These are phyloP conservation scores for Carex pumila DNA, from an alignment of 176 grass and related monocot species.

Conservation along the genomic window DNA sequence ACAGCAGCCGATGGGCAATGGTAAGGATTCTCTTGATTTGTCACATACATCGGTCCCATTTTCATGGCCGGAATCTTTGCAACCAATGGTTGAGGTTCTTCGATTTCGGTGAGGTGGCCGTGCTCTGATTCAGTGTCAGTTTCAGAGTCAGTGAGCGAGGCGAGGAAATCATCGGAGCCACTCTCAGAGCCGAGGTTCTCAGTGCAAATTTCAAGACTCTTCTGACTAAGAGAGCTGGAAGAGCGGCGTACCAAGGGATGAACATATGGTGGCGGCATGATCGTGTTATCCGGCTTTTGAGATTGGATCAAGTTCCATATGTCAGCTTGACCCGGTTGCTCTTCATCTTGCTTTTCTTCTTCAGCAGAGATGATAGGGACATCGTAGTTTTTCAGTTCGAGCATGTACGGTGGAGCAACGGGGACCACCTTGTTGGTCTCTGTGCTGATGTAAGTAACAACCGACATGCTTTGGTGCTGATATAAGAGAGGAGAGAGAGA, in stretches of 20 bases:
- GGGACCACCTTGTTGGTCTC: neutral
- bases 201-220: slow-evolving; percentile 94
- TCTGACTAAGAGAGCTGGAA: slow-evolving; percentile 70
- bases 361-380: neutral
- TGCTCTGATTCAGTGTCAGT: neutral
- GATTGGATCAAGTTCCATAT: slow-evolving; percentile 75
- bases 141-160: slow-evolving; percentile 27
- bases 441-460: neutral
- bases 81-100: neutral
- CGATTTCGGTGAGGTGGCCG: neutral
- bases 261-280: slow-evolving; percentile 36
- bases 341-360: neutral
- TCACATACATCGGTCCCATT: neutral
- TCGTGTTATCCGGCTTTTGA: neutral
- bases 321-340: slow-evolving; percentile 29
- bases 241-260: slow-evolving; percentile 53
- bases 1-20: slow-evolving; percentile 41
- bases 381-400: neutral
- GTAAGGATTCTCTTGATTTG: slow-evolving; percentile 48
- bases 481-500: neutral
- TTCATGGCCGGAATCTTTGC: neutral
- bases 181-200: slow-evolving; percentile 97
- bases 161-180: slow-evolving; percentile 48
- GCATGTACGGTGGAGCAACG: neutral
- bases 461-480: neutral